Evolutionary conservation across 169 alveolate genomes (phyloP).

Genomic region (Cryptosporidium ubiquitum): DNA sequence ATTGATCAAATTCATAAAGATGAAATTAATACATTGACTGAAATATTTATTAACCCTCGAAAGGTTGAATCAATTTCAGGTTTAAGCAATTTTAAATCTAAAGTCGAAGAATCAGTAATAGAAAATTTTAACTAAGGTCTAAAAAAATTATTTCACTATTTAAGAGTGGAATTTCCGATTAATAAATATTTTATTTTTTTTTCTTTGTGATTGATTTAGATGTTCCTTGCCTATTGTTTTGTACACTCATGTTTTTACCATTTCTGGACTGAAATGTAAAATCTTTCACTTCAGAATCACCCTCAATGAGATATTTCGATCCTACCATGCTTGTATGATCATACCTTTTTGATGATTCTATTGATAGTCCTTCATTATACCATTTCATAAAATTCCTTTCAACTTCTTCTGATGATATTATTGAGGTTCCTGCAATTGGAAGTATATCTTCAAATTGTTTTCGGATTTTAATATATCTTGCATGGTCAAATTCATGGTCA

Average conservation of each 20-base stretch:
- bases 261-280: conserved; percentile 24
- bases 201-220: background rate
- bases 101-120: background rate
- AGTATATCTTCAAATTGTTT: conserved; percentile 67
- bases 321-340: conserved; percentile 56
- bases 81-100: background rate
- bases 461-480: conserved; percentile 50
- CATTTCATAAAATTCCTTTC: conserved; percentile 59
- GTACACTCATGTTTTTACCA: conserved; percentile 40
- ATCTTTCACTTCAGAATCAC: conserved; percentile 54
- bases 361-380: conserved; percentile 40
- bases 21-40: conserved; percentile 4
- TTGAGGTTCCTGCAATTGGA: conserved; percentile 51
- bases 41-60: conserved; percentile 34
- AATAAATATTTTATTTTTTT: background rate
- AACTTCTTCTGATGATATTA: conserved; percentile 26
- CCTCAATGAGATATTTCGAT: conserved; percentile 29
- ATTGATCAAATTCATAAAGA: conserved; percentile 7
- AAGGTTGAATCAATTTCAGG: conserved; percentile 44
- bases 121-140: background rate
- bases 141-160: background rate
- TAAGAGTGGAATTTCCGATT: background rate
- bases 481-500: conserved; percentile 73
- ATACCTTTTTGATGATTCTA: conserved; percentile 58
- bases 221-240: conserved; percentile 7